Percentiles rank a stretch among this genome's conserved stretches.
Evolutionary conservation across 176 grass and related monocot genomes (phyloP).

Genomic region (Miscanthus lutarioriparius): DNA sequence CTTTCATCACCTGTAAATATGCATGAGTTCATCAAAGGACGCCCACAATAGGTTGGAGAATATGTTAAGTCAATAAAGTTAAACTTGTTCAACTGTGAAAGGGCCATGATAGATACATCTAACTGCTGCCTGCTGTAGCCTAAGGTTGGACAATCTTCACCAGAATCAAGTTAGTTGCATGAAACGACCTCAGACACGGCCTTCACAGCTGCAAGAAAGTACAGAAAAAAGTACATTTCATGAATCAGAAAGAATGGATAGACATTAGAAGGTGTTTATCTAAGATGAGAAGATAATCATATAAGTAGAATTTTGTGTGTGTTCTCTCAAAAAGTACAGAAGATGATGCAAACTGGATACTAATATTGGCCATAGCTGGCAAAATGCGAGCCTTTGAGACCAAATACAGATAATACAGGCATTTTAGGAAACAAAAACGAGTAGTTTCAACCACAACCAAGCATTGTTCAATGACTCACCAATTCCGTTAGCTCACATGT

Average conservation of each 20-base stretch:
- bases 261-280: neutral
- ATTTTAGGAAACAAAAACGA: conserved; percentile 10
- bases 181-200: conserved; percentile 70
- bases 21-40: conserved; percentile 22
- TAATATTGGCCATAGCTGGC: too few species aligned
- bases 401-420: neutral
- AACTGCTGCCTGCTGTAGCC: conserved; percentile 59
- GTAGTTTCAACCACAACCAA: neutral
- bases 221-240: neutral
- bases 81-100: neutral
- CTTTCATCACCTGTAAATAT: conserved; percentile 49
- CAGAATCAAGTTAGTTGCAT: conserved; percentile 46
- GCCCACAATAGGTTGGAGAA: neutral
- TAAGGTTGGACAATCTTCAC: conserved; percentile 59
- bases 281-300: neutral
- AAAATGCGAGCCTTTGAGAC: neutral
- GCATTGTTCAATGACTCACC: neutral
- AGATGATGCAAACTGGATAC: neutral
- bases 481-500: conserved; percentile 5
- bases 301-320: neutral
- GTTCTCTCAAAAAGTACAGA: neutral
- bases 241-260: neutral
- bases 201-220: conserved; percentile 60
- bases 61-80: conserved; percentile 13
- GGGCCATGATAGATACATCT: conserved; percentile 44